Percentiles rank a stretch among this genome's conserved stretches.
These are phyloP conservation scores for Boletus sp. DNA, from an alignment of 768 basidiomycete species.

Conservation along the genomic window DNA sequence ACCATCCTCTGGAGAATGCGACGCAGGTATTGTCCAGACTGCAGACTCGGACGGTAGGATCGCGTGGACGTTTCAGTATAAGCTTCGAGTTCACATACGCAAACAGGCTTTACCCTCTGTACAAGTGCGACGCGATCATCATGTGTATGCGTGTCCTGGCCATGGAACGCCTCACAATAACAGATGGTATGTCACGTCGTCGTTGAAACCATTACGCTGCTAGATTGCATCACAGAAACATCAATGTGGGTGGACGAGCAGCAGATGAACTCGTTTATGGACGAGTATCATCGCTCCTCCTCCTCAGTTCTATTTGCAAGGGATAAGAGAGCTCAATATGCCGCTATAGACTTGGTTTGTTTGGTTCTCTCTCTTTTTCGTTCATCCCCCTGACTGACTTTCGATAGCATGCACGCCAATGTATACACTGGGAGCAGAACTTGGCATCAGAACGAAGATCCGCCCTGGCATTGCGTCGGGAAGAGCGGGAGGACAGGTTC, in stretches of 20 bases:
- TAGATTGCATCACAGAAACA: background rate
- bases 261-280: background rate
- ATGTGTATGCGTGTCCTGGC: background rate
- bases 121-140: background rate
- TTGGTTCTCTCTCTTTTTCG: background rate
- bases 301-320: background rate
- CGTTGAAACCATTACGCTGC: background rate
- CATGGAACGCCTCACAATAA: background rate
- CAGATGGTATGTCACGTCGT: background rate
- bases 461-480: background rate
- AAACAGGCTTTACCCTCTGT: too few relatives aligned
- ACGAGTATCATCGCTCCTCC: background rate
- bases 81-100: too few relatives aligned
- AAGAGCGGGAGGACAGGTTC: background rate
- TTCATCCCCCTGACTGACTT: too few relatives aligned
- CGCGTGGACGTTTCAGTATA: too few relatives aligned
- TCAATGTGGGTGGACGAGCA: background rate
- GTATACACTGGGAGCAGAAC: rapidly evolving
- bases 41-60: too few relatives aligned
- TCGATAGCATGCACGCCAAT: background rate
- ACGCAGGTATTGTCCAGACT: too few relatives aligned
- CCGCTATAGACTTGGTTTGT: background rate
- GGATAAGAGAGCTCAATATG: background rate
- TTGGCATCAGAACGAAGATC: background rate
- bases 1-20: too few relatives aligned